Evolutionary conservation across 148 eudicot genomes (phyloP).

Genomic region (Cornus kousa): DNA sequence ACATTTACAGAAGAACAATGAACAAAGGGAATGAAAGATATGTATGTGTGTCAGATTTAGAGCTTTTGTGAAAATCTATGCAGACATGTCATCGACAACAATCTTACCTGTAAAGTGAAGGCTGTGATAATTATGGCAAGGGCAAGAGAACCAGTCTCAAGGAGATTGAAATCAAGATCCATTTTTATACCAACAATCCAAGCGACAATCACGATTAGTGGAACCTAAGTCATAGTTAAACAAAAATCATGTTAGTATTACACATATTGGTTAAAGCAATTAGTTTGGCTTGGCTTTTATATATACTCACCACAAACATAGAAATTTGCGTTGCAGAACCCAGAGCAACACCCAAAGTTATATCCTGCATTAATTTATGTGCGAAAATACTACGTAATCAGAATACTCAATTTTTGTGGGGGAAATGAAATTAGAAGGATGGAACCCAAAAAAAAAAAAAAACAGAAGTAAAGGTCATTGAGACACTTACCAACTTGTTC

Average conservation of each 20-base stretch:
- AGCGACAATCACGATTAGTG: constrained; percentile 59
- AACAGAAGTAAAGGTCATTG: not conserved
- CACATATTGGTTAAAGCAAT: not conserved
- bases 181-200: constrained; percentile 66
- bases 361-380: constrained; percentile 53
- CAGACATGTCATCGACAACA: too few relatives aligned
- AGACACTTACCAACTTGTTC: constrained; percentile 70
- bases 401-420: not conserved
- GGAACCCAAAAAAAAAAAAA: not conserved
- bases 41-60: not conserved
- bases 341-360: constrained; percentile 82
- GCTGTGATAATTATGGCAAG: constrained; percentile 63
- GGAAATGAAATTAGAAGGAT: too few relatives aligned
- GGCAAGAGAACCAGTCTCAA: constrained; percentile 71
- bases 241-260: not conserved
- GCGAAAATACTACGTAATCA: not conserved
- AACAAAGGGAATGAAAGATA: not conserved
- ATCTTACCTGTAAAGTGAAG: constrained; percentile 67
- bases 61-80: not conserved
- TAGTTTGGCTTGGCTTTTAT: not conserved
- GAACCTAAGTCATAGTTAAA: constrained; percentile 41
- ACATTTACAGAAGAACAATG: not conserved
- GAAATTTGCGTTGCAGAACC: constrained; percentile 93
- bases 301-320: constrained; percentile 72
- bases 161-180: constrained; percentile 73